Base-by-base conservation (phyloP, 2,329 filamentous ascomycete genomes). In the Alternaria brassicicola region DNA sequence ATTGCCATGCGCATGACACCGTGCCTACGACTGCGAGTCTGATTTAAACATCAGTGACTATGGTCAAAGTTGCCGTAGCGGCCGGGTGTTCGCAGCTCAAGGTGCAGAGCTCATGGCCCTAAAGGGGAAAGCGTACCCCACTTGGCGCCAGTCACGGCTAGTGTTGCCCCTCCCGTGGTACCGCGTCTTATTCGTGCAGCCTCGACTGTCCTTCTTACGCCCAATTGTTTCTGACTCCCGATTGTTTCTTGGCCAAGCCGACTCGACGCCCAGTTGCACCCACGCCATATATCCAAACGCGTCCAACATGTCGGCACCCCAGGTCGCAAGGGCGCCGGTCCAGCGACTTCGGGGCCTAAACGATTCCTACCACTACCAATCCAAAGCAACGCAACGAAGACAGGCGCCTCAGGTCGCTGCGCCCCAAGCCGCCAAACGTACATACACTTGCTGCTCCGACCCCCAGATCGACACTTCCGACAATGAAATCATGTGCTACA, bases 401-500 rank as follows among this genome's bases (percentile, higher is more conserved):
- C 55, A 64, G 12, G 58, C 64, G 41, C 68, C 68, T 4, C 53
- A 58, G 28, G 65, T 60, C 43, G 66, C 64, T 13, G 62, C 64
- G 28, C 50, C 55, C 23, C 59, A 61, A 49, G 62, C 52, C 45
- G 55, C 57, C 13, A 56, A 64, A 28, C 60, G 59, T 43, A 62
- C 60, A 21, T 63, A 58, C 31, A 55, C 63, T 19, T 76, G 75
- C 62, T 77, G 76, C 57, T 63, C 67, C 15, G 49, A 48, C 5
- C 75, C 72, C 5, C 58, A 70, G 12, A 63, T 73, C 33, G 64
- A 63, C 55, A 50, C 53, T 28, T 65, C 68, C 25, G 70, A 71
- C 19, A 65, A 63, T 26, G 52, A 41, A 2, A 55, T 52, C 13
- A 59, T 66, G 52, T 98, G 95, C 79, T 86, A 88, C 61, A 89